These are phyloP conservation scores for Blastobotrys robertii DNA, from an alignment of 805 yeast species.

Conservation along the genomic window DNA sequence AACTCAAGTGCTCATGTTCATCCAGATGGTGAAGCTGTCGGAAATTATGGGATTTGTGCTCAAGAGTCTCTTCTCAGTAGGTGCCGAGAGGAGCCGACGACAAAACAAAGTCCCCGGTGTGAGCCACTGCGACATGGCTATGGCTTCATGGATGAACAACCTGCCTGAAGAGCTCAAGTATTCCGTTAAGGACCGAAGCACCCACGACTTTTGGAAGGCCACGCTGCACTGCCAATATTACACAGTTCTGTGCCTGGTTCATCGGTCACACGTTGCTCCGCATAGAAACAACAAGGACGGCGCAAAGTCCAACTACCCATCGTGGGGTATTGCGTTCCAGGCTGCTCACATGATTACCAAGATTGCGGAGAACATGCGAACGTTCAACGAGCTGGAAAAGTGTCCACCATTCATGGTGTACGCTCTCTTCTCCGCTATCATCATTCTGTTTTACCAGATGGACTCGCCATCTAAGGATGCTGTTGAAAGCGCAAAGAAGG, in stretches of 20 bases:
- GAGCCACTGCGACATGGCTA: conserved; percentile 58
- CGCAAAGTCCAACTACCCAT: conserved; percentile 35
- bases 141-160: conserved; percentile 67
- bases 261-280: conserved; percentile 50
- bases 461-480: conserved; percentile 31
- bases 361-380: conserved; percentile 47
- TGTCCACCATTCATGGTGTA: conserved; percentile 54
- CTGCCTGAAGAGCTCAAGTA: conserved; percentile 56
- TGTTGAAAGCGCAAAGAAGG: conserved; percentile 29
- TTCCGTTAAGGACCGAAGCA: conserved; percentile 43
- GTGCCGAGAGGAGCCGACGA: conserved; percentile 43
- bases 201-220: conserved; percentile 49
- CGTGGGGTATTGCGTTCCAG: conserved; percentile 77
- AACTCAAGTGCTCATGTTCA: conserved; percentile 46
- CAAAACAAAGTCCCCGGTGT: conserved; percentile 40
- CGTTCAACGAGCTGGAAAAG: conserved; percentile 38
- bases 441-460: conserved; percentile 65
- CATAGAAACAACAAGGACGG: conserved; percentile 16
- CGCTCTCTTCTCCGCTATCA: conserved; percentile 51
- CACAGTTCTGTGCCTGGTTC: conserved; percentile 59
- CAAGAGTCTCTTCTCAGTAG: conserved; percentile 60
- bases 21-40: conserved; percentile 54
- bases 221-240: conserved; percentile 61
- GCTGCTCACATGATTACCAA: conserved; percentile 68
- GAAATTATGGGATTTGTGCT: conserved; percentile 63